A percentile compares a stretch with the other conserved stretches of the same genome.
Evolutionary conservation across 768 basidiomycete genomes (phyloP).

Genomic region (Amanita exitialis): DNA sequence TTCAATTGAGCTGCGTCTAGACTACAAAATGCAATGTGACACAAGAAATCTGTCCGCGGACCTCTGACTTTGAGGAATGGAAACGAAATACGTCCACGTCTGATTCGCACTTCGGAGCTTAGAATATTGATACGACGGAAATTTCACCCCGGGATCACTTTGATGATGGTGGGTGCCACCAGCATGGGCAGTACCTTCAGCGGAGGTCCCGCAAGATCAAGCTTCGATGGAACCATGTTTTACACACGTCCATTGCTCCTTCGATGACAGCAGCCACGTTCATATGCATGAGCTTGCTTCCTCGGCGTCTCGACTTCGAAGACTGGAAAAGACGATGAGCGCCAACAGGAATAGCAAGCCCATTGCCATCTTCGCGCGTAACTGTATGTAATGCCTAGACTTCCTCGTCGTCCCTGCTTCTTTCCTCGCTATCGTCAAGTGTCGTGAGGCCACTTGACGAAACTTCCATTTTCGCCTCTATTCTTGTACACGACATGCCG

Average conservation of each 20-base stretch:
- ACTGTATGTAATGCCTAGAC: slow-evolving; percentile 1
- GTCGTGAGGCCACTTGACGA: neutral
- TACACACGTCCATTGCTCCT: neutral
- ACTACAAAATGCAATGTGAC: neutral
- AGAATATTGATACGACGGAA: neutral
- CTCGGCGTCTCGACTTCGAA: neutral
- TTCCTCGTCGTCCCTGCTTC: neutral
- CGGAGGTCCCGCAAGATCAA: neutral
- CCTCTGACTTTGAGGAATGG: neutral
- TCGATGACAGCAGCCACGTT: neutral
- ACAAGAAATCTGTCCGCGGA: slow-evolving; percentile 3
- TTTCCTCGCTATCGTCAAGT: slow-evolving; percentile 1
- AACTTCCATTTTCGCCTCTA: neutral
- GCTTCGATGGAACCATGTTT: neutral
- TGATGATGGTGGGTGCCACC: neutral
- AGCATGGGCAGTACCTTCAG: too few relatives aligned
- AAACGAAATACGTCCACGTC: neutral
- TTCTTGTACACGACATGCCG: neutral
- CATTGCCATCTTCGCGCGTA: neutral
- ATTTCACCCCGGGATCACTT: neutral
- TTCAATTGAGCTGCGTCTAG: neutral
- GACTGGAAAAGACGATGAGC: neutral
- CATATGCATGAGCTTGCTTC: neutral
- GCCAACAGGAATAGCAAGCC: neutral
- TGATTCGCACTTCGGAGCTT: neutral